Evolutionary conservation across 805 yeast species (phyloP), one percentile per base, ranked within the genome.

Genomic region (Wickerhamiella australiensis): DNA sequence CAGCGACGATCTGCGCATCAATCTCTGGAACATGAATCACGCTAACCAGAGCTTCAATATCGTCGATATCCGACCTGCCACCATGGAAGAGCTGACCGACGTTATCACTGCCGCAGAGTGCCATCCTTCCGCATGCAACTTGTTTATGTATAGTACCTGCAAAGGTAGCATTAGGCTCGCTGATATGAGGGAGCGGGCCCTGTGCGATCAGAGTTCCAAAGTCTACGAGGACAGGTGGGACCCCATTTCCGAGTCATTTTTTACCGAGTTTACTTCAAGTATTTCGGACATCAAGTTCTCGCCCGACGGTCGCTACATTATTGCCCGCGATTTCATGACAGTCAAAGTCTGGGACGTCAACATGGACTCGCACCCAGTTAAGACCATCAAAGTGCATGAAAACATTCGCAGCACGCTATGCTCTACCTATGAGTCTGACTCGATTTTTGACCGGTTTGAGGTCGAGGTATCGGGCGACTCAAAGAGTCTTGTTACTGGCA

Each of bases 11-110:
- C 75, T 92, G 63, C 78, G 99, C 63, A 82, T 92, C 62, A 92
- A 92, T 66, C 70, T 92, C 56, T 92, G 99, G 99, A 88, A 90
- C 66, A 72, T 88, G 57, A 87, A 85, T 49, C 84, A 87, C 58
- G 86, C 96, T 18, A 95, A 90, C 67, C 96, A 90, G 69, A 78
- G 88, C 59, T 92, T 92, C 68, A 94, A 92, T 66, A 92, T 92
- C 56, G 97, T 92, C 52, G 98, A 92, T 68, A 92, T 92, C 61
- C 87, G 94, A 65, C 99, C 99, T 8, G 85, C 87, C 5, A 87
- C 87, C 67, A 94, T 92, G 98, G 99, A 92, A 70, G 99, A 92
- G 68, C 76, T 92, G 59, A 90, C 98, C 8, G 98, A 92, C 67
- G 98, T 92, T 47, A 90, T 92, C 56, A 92, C 99, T 15, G 77